These are phyloP conservation scores for Allium sativum DNA, from an alignment of 106 monocot genomes.

Conservation along the genomic window DNA sequence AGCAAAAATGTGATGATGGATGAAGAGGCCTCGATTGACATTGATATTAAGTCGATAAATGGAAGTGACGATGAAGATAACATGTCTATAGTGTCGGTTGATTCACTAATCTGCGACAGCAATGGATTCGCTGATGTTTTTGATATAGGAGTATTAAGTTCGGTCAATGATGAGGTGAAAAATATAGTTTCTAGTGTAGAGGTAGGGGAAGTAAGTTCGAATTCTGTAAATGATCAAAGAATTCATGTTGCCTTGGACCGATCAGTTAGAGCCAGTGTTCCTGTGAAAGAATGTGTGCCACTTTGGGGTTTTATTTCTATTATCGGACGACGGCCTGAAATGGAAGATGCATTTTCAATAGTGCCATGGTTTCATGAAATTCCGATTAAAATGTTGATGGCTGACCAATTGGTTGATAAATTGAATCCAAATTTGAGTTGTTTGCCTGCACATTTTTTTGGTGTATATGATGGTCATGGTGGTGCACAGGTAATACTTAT, in stretches of 20 bases:
- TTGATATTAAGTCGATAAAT: conserved; percentile 14
- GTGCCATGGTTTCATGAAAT: conserved; percentile 49
- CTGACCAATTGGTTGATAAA: conserved; percentile 13
- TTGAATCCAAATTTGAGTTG: conserved; percentile 13
- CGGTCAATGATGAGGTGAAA: conserved; percentile 3
- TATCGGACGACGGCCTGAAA: conserved; percentile 62
- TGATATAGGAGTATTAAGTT: conserved; percentile 1
- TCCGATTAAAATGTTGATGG: conserved; percentile 39
- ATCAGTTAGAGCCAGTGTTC: conserved; percentile 4
- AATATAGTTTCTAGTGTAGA: not conserved
- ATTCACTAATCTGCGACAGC: conserved; percentile 18
- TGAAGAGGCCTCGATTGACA: conserved; percentile 5
- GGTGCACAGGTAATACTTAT: conserved; percentile 38
- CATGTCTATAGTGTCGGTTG: conserved; percentile 5
- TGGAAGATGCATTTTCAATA: conserved; percentile 60
- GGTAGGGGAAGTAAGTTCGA: not conserved
- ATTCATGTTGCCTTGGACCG: conserved; percentile 3
- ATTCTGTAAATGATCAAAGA: conserved; percentile 6
- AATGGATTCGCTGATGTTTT: conserved; percentile 16
- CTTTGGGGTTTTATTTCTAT: conserved; percentile 60
- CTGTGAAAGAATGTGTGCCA: conserved; percentile 20
- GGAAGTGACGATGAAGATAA: conserved; percentile 29
- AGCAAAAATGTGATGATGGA: conserved; percentile 8
- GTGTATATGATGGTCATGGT: conserved; percentile 73
- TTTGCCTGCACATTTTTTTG: conserved; percentile 50